Evolutionary conservation across 2,329 filamentous ascomycete genomes (phyloP), one percentile per base, ranked within the genome.

Genomic region (Paecilomyces fulvus): DNA sequence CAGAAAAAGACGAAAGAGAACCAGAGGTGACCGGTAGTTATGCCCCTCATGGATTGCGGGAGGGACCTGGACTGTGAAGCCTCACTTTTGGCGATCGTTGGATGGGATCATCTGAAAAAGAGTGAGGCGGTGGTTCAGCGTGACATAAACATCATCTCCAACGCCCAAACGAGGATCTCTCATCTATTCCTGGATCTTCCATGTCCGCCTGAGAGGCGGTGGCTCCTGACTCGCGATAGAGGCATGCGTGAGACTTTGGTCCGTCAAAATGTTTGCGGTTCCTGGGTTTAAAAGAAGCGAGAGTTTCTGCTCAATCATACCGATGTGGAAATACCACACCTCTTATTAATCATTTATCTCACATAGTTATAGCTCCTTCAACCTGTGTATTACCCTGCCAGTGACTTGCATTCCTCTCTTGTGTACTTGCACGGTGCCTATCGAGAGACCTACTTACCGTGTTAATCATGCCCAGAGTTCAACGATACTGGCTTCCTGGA

Each of bases 401-500:
- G 37, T 17, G 37, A 17, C n/a, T 7, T 37, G 5, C 12, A n/a
- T n/a, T 54, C 21, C 20, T 55, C 28, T 21, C 37, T 25, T 52
- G 10, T n/a, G 3, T 11, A 3, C 23, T 46, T 21, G 57, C 48
- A 28, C 52, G 50, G 37, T 57, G 52, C 51, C 33, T 53, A 46
- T 54, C 53, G 55, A 53, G 12, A 50, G 54, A 43, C 53, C 33
- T 53, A 48, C 17, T 30, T 17, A 30, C 30, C 53, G 25, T n/a
- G 33, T 52, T 56, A 43, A 23, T 37, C 51, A 75, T 75, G 73
- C 67, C 72, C 25, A 70, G 64, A 55, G 64, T 67, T 49, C 70
- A 75, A 57, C 72, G 77, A 61, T 79, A 79, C 63, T 79, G 76
- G 71, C 68, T 79, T 49, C 75, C 77, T 30, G 77, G 77, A 51